Percentiles rank a stretch among this genome's conserved stretches.
phyloP scores from a whole-genome alignment of 2,329 filamentous ascomycete species.

The Aspergillus sp. region DNA sequence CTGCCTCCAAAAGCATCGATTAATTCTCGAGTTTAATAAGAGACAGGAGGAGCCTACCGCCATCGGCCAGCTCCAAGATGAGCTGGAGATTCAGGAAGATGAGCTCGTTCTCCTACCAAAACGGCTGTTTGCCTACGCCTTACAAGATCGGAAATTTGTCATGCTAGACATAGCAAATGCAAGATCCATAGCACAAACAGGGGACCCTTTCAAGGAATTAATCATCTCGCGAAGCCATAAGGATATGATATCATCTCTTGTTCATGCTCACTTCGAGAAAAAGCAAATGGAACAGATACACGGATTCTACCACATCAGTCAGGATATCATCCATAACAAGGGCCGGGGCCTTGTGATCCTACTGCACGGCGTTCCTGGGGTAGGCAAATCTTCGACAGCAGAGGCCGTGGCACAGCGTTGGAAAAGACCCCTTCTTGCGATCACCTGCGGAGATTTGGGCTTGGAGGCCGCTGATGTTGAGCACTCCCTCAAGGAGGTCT shows the following conservation, averaged over 20 bases:
- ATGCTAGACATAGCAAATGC: neutral
- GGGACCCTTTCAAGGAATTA: neutral
- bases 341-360: neutral
- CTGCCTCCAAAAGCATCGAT: no score
- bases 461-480: constrained; percentile 40
- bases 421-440: neutral
- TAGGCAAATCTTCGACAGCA: neutral
- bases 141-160: constrained; percentile 1
- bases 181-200: neutral
- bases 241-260: neutral
- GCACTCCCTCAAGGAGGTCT: constrained; percentile 26
- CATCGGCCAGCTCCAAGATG: no score
- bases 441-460: constrained; percentile 41
- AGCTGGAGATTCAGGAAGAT: neutral
- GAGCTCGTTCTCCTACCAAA: neutral
- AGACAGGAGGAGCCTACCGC: no score
- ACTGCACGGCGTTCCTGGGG: neutral
- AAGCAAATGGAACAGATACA: neutral
- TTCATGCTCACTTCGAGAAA: neutral
- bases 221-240: neutral
- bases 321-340: neutral
- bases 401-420: neutral
- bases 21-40: no score
- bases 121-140: neutral
- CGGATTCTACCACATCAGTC: neutral